These are phyloP conservation scores for Ogataea thermomethanolica DNA, from an alignment of 805 yeast genomes.

Conservation along the genomic window DNA sequence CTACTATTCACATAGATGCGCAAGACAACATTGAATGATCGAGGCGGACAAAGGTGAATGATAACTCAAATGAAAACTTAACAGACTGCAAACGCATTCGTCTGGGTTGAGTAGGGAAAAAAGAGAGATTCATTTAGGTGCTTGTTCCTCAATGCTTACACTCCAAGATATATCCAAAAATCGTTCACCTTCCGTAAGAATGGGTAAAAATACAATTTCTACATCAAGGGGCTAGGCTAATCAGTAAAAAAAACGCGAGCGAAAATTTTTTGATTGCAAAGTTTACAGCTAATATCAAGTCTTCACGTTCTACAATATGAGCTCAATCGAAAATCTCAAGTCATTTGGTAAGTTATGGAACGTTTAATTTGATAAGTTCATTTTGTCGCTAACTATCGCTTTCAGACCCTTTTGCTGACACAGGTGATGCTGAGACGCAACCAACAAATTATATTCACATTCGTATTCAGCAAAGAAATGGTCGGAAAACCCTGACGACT, in stretches of 20 bases:
- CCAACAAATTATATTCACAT: conserved; percentile 94
- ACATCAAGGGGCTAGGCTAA: neutral
- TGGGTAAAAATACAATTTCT: too few species aligned
- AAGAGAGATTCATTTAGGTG: too few species aligned
- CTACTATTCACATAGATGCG: too few species aligned
- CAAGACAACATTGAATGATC: too few species aligned
- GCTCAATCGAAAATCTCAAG: conserved; percentile 89
- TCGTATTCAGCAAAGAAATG: conserved; percentile 99
- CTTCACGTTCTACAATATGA: conserved; percentile 43
- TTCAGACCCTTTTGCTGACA: conserved; percentile 96
- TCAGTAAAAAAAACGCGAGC: neutral
- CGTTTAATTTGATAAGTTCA: neutral
- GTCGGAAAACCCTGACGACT: conserved; percentile 97
- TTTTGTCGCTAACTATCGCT: neutral
- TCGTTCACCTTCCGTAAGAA: too few species aligned
- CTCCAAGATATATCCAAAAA: too few species aligned
- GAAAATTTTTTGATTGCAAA: conserved; percentile 2
- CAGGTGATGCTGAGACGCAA: conserved; percentile 98
- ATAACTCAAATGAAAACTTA: too few species aligned
- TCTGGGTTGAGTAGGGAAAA: too few species aligned
- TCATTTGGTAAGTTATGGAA: conserved; percentile 53
- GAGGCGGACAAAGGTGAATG: too few species aligned
- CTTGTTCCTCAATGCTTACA: too few species aligned
- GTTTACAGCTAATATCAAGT: neutral
- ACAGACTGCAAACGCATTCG: too few species aligned